These are phyloP conservation scores for Dactylellina leptospora DNA, from an alignment of 2,329 filamentous ascomycete genomes.

Conservation along the genomic window DNA sequence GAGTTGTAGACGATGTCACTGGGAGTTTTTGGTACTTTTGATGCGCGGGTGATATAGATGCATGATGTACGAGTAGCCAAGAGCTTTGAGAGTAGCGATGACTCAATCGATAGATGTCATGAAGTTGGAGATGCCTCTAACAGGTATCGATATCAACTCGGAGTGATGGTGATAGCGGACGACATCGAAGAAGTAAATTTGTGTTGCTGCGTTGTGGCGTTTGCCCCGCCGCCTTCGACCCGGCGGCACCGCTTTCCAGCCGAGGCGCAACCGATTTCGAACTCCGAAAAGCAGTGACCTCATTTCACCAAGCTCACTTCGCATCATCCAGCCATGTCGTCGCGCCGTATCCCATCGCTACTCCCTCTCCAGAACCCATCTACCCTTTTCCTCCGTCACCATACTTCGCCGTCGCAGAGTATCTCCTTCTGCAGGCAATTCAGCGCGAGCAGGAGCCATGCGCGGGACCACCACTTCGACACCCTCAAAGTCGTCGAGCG, in stretches of 20 bases:
- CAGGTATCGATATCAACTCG: too few relatives aligned
- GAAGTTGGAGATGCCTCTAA: too few relatives aligned
- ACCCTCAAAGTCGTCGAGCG: slow-evolving; percentile 96
- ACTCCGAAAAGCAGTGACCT: slow-evolving; percentile 8
- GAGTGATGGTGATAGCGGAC: too few relatives aligned
- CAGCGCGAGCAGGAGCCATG: slow-evolving; percentile 70
- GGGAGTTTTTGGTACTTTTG: too few relatives aligned
- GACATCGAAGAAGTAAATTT: slow-evolving; percentile 3
- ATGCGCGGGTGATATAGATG: too few relatives aligned
- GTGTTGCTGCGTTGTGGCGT: slow-evolving; percentile 38
- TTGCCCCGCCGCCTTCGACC: neutral
- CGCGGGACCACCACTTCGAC: slow-evolving; percentile 93
- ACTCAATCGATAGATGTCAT: too few relatives aligned
- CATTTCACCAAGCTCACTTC: slow-evolving; percentile 9
- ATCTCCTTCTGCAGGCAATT: too few relatives aligned
- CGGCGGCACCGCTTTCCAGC: slow-evolving; percentile 18
- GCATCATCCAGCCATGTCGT: slow-evolving; percentile 6
- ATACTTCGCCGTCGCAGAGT: slow-evolving; percentile 5
- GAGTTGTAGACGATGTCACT: too few relatives aligned
- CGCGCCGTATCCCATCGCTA: slow-evolving; percentile 4
- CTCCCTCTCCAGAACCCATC: slow-evolving; percentile 3
- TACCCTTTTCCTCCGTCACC: slow-evolving; percentile 20
- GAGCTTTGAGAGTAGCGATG: too few relatives aligned
- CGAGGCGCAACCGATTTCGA: slow-evolving; percentile 8
- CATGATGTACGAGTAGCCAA: too few relatives aligned